Base-by-base conservation (phyloP, 305 asterid genomes). In the Caryopteris hybrid region DNA sequence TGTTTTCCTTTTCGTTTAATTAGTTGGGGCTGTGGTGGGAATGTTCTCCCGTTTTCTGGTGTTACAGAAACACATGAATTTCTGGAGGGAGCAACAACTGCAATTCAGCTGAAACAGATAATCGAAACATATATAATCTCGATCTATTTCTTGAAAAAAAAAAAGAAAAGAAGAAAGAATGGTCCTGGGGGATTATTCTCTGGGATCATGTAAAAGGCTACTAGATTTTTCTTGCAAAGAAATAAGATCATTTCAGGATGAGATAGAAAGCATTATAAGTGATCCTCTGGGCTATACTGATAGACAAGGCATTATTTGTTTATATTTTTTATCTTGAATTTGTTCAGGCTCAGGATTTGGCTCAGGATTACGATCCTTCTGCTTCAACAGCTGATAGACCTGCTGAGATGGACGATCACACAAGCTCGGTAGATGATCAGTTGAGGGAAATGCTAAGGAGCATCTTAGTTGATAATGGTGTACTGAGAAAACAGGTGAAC, bases 401-500 rank as follows among this genome's bases (percentile, higher is more conserved):
- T 54, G 70, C 70, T 27, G 77, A 67, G 22, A n/a, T 22, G 14
- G 77, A 75, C 31, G 82, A 54, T 18, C 66, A 74, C 31, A 14
- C 22, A 25, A 59, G 48, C 64, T 71, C 80, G 11, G 21, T 79
- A 51, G 76, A 85, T 12, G 82, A 80, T 68, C 85, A 79, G 80
- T 73, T 84, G 82, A 89, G 71, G 78, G 77, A 79, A 81, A 67
- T 76, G 74, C 72, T 92, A 53, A 61, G 8, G 58, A 77, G 87
- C 22, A 60, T 85, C 68, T 78, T 91, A 69, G 78, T 76, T 2
- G 89, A 84, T 65, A 89, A 85, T 69, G 95, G 91, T 73, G 76
- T 76, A 46, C 69, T 91, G 84, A 78, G 90, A 76, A 95, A 95
- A 77, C 89, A 83, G 88, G 82, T 92, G 75, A 91, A 85, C 71